Conservation (phyloP, 352 stramenopile genomes). For the Phytophthora nicotianae region DNA sequence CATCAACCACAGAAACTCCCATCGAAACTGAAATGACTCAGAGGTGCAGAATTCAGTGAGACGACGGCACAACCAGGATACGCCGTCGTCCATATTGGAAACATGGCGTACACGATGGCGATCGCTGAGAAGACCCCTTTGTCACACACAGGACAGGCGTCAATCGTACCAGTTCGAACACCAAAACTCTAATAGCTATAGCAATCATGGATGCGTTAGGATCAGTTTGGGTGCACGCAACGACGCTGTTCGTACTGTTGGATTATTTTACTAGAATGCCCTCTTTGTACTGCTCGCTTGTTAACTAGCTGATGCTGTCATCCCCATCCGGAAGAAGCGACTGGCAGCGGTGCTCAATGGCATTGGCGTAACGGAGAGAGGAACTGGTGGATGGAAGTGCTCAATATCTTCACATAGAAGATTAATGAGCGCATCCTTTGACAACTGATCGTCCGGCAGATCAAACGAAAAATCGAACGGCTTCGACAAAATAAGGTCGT, state of each 20-base stretch:
- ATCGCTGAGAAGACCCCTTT: conserved; percentile 1
- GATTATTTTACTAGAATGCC: conserved; percentile 28
- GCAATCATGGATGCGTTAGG: no score
- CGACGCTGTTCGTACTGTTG: conserved; percentile 1
- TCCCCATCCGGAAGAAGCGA: conserved; percentile 57
- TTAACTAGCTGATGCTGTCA: conserved; percentile 55
- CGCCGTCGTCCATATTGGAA: background rate
- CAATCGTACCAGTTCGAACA: conserved; percentile 2
- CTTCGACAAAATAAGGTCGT: conserved; percentile 44
- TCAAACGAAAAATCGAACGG: conserved; percentile 77
- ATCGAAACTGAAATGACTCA: conserved; percentile 18
- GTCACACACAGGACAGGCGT: conserved; percentile 12
- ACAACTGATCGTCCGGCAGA: conserved; percentile 63
- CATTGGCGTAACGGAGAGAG: conserved; percentile 26
- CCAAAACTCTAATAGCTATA: no score
- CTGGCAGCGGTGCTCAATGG: conserved; percentile 23
- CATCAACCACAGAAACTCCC: conserved; percentile 15
- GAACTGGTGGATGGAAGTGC: conserved; percentile 52
- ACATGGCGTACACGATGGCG: conserved; percentile 6
- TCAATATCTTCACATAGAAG: conserved; percentile 68
- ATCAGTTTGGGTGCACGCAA: no score
- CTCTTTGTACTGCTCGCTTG: conserved; percentile 1
- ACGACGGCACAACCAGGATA: conserved; percentile 10
- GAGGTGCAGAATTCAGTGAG: background rate
- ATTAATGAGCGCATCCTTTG: conserved; percentile 63